Evolutionary conservation across 163 green algal species (phyloP).

Genomic region (Scenedesmus sp.): DNA sequence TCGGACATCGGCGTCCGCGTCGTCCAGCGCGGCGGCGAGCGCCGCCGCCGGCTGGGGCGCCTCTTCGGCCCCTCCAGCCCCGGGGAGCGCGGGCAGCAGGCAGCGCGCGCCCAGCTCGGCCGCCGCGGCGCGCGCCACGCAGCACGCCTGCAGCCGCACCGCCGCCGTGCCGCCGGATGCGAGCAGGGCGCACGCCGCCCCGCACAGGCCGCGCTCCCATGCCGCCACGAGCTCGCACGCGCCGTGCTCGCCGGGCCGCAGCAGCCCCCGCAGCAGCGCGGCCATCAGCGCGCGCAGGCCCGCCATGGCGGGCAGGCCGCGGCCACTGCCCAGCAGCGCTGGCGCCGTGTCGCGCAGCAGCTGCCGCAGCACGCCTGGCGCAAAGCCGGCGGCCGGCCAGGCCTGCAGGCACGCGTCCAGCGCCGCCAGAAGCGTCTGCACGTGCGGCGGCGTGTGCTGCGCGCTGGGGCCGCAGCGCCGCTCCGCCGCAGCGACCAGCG

Average conservation of each 20-base stretch:
- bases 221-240: too few relatives aligned
- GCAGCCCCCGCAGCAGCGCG: background rate
- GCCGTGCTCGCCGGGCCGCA: background rate
- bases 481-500: background rate
- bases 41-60: background rate
- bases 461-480: background rate
- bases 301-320: constrained; percentile 14
- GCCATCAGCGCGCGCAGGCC: constrained; percentile 18
- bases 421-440: constrained; percentile 2
- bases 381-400: constrained; percentile 21
- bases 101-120: background rate
- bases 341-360: background rate
- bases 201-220: background rate
- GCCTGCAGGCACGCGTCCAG: constrained; percentile 32
- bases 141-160: constrained; percentile 14
- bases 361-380: constrained; percentile 11
- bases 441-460: background rate
- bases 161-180: background rate
- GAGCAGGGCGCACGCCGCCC: background rate
- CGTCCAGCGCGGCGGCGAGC: constrained; percentile 4
- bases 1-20: constrained; percentile 16
- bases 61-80: too few relatives aligned
- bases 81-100: background rate
- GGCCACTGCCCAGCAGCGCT: constrained; percentile 8
- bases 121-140: background rate